These are phyloP conservation scores for Yarrowia phangngaensis DNA, from an alignment of 805 yeast genomes.

Conservation along the genomic window DNA sequence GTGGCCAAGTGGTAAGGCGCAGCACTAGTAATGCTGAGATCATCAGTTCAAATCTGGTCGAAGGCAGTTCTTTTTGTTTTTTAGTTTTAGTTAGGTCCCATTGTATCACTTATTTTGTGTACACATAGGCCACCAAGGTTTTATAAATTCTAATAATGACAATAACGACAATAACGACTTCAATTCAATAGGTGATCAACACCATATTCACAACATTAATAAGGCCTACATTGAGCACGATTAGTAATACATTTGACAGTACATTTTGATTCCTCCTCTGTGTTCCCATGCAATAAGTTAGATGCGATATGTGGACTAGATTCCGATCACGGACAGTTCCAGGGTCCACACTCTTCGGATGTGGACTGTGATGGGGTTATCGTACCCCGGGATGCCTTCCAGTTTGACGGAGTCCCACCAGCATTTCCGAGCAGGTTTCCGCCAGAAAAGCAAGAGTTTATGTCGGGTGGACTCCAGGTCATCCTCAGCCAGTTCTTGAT, in stretches of 20 bases:
- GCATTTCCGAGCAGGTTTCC: slow-evolving; percentile 97
- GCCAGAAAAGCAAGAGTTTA: slow-evolving; percentile 86
- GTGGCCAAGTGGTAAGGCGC: slow-evolving; percentile 25
- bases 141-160: too few species aligned
- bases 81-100: neutral
- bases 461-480: slow-evolving; percentile 39
- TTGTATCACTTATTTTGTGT: neutral
- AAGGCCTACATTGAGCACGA: too few species aligned
- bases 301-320: slow-evolving; percentile 34
- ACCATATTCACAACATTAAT: neutral
- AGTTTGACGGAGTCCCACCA: slow-evolving; percentile 74
- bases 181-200: neutral
- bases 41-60: slow-evolving; percentile 27
- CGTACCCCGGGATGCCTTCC: slow-evolving; percentile 37
- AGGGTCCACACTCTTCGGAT: slow-evolving; percentile 95
- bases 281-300: slow-evolving; percentile 24
- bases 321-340: slow-evolving; percentile 86
- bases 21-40: slow-evolving; percentile 22
- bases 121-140: too few species aligned
- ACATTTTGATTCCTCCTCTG: neutral
- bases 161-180: too few species aligned
- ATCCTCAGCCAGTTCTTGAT: too few species aligned
- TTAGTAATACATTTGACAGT: neutral
- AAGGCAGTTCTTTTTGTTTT: slow-evolving; percentile 3
- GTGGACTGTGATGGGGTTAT: slow-evolving; percentile 61